A percentile compares a stretch with the other conserved stretches of the same genome.
Conservation (phyloP, 176 grass and related monocot species). For the Hordeum marinum region DNA sequence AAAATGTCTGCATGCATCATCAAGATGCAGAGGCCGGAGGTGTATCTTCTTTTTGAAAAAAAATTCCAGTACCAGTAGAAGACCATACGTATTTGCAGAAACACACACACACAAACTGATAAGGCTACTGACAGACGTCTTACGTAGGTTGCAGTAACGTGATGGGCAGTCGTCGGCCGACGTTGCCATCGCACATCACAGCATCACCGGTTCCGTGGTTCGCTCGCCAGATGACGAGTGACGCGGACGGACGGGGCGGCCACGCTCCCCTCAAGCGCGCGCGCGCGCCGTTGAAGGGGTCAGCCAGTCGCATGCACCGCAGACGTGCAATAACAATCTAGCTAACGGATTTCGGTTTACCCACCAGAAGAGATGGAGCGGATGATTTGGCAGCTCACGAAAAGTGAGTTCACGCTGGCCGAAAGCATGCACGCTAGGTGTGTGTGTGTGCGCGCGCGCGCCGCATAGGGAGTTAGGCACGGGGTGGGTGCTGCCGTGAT, state of each 20-base stretch:
- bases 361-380: not conserved
- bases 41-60: too few relatives aligned
- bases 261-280: too few relatives aligned
- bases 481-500: not conserved
- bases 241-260: too few relatives aligned
- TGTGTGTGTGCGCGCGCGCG: too few relatives aligned
- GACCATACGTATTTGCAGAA: not conserved
- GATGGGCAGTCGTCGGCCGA: not conserved
- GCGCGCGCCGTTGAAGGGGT: too few relatives aligned
- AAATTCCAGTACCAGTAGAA: too few relatives aligned
- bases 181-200: not conserved
- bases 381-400: conserved; percentile 23
- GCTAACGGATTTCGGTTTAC: conserved; percentile 28
- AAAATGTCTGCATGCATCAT: too few relatives aligned
- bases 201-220: too few relatives aligned
- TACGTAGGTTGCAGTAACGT: not conserved
- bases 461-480: not conserved
- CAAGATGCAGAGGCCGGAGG: too few relatives aligned
- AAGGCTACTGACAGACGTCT: not conserved
- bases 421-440: not conserved
- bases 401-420: conserved; percentile 7
- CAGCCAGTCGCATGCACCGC: not conserved
- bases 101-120: not conserved
- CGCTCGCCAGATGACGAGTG: too few relatives aligned
- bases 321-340: not conserved